Evolutionary conservation across 2,329 filamentous ascomycete genomes (phyloP).

Genomic region (Aspergillus floridensis): DNA sequence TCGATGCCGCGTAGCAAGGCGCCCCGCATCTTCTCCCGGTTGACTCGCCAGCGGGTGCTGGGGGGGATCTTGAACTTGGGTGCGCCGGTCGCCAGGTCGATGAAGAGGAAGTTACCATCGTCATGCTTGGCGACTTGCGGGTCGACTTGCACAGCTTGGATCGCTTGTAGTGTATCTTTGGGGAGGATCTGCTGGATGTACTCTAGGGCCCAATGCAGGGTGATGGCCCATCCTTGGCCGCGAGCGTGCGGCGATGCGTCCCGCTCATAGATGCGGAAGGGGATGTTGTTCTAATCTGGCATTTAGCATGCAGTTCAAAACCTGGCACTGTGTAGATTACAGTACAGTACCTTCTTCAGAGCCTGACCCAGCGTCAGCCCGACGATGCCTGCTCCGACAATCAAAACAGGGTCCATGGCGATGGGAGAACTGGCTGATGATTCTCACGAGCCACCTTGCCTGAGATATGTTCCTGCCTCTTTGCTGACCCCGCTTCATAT

Average conservation of each 20-base stretch:
- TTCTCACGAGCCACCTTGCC: too few relatives aligned
- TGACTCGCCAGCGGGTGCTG: conserved; percentile 27
- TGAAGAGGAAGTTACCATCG: conserved; percentile 28
- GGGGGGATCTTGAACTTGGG: conserved; percentile 32
- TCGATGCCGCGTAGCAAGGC: conserved; percentile 23
- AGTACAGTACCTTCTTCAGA: conserved; percentile 14
- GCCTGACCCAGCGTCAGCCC: conserved; percentile 27
- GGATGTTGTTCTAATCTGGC: conserved; percentile 13
- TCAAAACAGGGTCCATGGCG: conserved; percentile 24
- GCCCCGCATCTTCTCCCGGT: conserved; percentile 23
- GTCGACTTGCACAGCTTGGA: conserved; percentile 25
- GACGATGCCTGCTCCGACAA: conserved; percentile 27
- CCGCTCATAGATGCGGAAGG: conserved; percentile 32
- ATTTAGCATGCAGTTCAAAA: too few relatives aligned
- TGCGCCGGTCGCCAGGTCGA: conserved; percentile 29
- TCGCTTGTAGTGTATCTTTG: conserved; percentile 13
- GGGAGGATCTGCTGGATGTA: conserved; percentile 23
- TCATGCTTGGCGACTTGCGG: conserved; percentile 23
- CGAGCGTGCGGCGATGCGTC: conserved; percentile 25
- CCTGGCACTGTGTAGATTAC: too few relatives aligned
- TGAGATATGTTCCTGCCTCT: too few relatives aligned
- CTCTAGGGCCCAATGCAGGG: conserved; percentile 26
- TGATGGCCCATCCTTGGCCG: conserved; percentile 29
- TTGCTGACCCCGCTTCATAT: too few relatives aligned
- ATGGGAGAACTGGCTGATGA: too few relatives aligned